A percentile compares a stretch with the other conserved stretches of the same genome.
These are phyloP conservation scores for Xylariaceae sp. DNA, from an alignment of 2,329 filamentous ascomycete species.

Conservation along the genomic window DNA sequence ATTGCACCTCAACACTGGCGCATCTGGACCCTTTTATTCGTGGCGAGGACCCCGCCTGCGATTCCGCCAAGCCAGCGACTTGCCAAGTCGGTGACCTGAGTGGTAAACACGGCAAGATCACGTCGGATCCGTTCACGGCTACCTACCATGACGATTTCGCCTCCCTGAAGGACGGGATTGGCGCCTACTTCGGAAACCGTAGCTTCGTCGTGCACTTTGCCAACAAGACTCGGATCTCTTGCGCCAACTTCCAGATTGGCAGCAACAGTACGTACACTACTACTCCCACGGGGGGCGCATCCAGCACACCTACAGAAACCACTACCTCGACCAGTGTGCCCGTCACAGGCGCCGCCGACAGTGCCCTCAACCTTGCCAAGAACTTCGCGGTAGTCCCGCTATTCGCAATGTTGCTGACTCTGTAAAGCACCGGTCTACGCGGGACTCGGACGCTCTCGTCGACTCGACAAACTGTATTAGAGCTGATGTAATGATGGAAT, in stretches of 20 bases:
- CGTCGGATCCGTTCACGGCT: constrained; percentile 41
- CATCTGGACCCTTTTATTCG: constrained; percentile 70
- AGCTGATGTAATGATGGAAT: background rate
- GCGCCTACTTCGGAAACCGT: constrained; percentile 60
- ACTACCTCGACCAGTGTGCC: background rate
- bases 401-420: constrained; percentile 16
- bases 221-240: constrained; percentile 61
- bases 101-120: constrained; percentile 67
- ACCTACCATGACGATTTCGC: constrained; percentile 54
- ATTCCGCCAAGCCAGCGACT: constrained; percentile 49
- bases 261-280: constrained; percentile 12
- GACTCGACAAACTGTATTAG: background rate
- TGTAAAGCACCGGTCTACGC: constrained; percentile 8
- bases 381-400: constrained; percentile 17
- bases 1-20: constrained; percentile 63
- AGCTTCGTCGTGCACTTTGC: constrained; percentile 61
- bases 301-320: constrained; percentile 5
- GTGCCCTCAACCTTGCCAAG: constrained; percentile 9
- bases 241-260: constrained; percentile 53
- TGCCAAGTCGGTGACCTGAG: constrained; percentile 75
- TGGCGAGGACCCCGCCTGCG: constrained; percentile 58
- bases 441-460: no score
- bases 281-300: constrained; percentile 8
- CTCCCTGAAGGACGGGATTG: constrained; percentile 46
- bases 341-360: constrained; percentile 2